These are phyloP conservation scores for Dactylella cylindrospora DNA, from an alignment of 2,329 filamentous ascomycete species.

Conservation along the genomic window DNA sequence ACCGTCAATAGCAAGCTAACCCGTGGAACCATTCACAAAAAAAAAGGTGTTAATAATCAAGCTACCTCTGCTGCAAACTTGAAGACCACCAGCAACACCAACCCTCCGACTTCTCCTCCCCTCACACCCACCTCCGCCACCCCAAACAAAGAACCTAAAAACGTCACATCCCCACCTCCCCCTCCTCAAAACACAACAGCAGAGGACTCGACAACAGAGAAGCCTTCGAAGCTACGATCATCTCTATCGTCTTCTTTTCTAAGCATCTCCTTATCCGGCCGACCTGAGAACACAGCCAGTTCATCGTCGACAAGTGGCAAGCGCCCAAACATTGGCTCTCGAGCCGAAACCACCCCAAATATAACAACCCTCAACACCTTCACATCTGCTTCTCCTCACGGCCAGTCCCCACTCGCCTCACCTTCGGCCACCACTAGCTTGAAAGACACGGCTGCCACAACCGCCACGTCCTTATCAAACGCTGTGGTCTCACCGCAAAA, in stretches of 20 bases:
- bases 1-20: too few relatives aligned
- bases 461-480: conserved; percentile 46
- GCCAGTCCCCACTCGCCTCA: conserved; percentile 40
- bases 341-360: conserved; percentile 27
- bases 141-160: conserved; percentile 26
- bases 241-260: conserved; percentile 36
- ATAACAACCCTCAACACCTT: conserved; percentile 12
- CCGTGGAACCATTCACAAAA: too few relatives aligned
- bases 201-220: conserved; percentile 9
- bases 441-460: conserved; percentile 37
- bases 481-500: conserved; percentile 47
- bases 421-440: conserved; percentile 30
- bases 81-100: conserved; percentile 5
- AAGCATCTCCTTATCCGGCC: conserved; percentile 20
- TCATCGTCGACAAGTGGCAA: conserved; percentile 21
- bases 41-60: background rate
- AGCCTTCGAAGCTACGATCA: conserved; percentile 20
- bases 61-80: conserved; percentile 2
- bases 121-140: conserved; percentile 42
- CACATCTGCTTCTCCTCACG: conserved; percentile 4
- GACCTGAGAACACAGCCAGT: too few relatives aligned
- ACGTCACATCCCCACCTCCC: conserved; percentile 18
- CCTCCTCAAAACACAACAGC: conserved; percentile 9
- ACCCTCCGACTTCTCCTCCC: conserved; percentile 39
- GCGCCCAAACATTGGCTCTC: conserved; percentile 24